phyloP scores from a whole-genome alignment of 2,329 filamentous ascomycete species.

The Sclerotinia nivalis region DNA sequence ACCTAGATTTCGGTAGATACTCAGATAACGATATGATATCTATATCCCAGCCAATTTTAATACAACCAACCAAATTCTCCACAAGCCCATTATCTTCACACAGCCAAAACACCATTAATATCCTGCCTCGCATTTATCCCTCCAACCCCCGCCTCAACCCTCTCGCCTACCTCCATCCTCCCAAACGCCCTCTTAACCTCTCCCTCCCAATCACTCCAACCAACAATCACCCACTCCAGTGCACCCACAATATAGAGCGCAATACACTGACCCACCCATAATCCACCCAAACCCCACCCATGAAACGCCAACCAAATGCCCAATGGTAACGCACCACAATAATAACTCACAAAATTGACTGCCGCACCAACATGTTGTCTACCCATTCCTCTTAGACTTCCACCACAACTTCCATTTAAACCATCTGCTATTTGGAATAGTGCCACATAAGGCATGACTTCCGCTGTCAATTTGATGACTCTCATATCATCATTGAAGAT shows the following conservation, averaged over 20 bases:
- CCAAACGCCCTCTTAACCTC: slow-evolving; percentile 72
- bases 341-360: slow-evolving; percentile 83
- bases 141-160: slow-evolving; percentile 28
- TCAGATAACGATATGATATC: too few species aligned
- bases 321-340: slow-evolving; percentile 75
- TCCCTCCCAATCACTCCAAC: slow-evolving; percentile 72
- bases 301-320: slow-evolving; percentile 85
- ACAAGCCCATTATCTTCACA: slow-evolving; percentile 21
- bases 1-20: too few species aligned
- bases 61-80: neutral
- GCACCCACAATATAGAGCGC: slow-evolving; percentile 77
- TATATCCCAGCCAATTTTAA: too few species aligned
- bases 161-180: slow-evolving; percentile 59
- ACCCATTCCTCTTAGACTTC: slow-evolving; percentile 79
- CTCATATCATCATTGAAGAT: slow-evolving; percentile 78
- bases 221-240: slow-evolving; percentile 78
- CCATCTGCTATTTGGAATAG: slow-evolving; percentile 90
- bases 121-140: neutral
- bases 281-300: slow-evolving; percentile 76
- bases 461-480: slow-evolving; percentile 71
- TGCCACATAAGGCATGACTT: slow-evolving; percentile 83
- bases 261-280: slow-evolving; percentile 84
- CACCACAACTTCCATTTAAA: slow-evolving; percentile 81
- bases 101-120: slow-evolving; percentile 8
- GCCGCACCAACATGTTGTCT: slow-evolving; percentile 80